Percentiles rank a stretch among this genome's conserved stretches.
Conservation (phyloP, 148 eudicot genomes). For the Beta vulgaris region DNA sequence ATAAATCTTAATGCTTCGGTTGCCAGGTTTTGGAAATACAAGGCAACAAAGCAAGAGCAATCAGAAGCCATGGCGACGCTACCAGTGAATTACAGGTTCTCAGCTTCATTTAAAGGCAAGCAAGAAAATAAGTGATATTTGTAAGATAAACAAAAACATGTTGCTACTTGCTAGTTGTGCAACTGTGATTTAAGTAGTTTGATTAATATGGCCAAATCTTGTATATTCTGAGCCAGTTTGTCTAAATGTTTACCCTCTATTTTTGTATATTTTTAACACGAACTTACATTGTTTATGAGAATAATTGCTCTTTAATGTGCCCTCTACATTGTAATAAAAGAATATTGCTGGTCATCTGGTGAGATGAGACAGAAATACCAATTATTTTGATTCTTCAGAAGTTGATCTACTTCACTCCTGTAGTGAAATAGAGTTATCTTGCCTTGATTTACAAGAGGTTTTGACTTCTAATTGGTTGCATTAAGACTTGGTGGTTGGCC, state of each 20-base stretch:
- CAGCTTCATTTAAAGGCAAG: constrained; percentile 45
- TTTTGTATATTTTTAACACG: neutral
- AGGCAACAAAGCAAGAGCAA: constrained; percentile 61
- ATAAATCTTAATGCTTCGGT: neutral
- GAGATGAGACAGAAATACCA: too few species aligned
- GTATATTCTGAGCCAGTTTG: neutral
- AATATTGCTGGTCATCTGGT: neutral
- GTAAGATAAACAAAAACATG: neutral
- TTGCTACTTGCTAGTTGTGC: neutral
- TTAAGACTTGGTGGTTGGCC: too few species aligned
- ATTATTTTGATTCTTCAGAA: too few species aligned
- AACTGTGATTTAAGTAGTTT: neutral
- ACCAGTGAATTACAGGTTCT: constrained; percentile 57
- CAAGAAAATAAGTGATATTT: neutral
- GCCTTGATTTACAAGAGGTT: neutral
- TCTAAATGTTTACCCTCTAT: neutral
- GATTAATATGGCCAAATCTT: neutral
- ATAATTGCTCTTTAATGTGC: neutral
- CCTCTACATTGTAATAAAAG: neutral
- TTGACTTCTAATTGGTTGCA: too few species aligned
- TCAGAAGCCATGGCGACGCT: constrained; percentile 53
- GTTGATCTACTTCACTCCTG: neutral
- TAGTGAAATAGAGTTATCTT: neutral
- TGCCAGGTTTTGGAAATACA: constrained; percentile 80
- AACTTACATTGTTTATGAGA: neutral